Evolutionary conservation across 495 filamentous ascomycete genomes (phyloP).

Genomic region (Aspergillus biplanus): DNA sequence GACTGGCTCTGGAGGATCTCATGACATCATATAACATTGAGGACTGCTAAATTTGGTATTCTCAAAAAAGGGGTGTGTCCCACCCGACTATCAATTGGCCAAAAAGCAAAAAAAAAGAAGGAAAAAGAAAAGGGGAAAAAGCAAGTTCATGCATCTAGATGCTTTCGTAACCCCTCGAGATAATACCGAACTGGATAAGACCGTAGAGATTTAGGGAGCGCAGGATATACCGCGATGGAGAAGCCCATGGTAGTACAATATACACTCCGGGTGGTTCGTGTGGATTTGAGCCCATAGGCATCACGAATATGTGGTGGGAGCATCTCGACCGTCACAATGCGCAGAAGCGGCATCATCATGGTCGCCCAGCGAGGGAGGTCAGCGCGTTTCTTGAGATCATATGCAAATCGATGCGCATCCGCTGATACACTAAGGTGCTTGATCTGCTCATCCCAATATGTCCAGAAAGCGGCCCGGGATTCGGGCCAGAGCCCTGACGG

Average conservation of each 20-base stretch:
- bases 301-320: conserved; percentile 42
- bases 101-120: not conserved
- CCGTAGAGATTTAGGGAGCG: conserved; percentile 37
- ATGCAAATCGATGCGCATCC: conserved; percentile 39
- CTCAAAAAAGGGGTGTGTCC: not conserved
- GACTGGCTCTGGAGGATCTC: not conserved
- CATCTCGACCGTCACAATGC: conserved; percentile 44
- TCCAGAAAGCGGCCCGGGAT: conserved; percentile 42
- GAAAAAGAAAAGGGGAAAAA: not conserved
- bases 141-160: conserved; percentile 32
- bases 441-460: conserved; percentile 46
- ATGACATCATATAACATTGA: not conserved
- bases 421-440: conserved; percentile 34
- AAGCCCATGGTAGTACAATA: conserved; percentile 45
- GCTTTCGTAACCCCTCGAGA: conserved; percentile 33
- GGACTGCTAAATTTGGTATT: not conserved
- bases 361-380: conserved; percentile 41
- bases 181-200: conserved; percentile 38
- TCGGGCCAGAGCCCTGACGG: conserved; percentile 38
- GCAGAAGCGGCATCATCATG: conserved; percentile 40
- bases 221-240: conserved; percentile 43
- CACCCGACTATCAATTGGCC: not conserved
- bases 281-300: conserved; percentile 44
- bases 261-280: conserved; percentile 33
- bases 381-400: conserved; percentile 32